Evolutionary conservation across 176 grass and related monocot species (phyloP).

Genomic region (Puya raimondii): DNA sequence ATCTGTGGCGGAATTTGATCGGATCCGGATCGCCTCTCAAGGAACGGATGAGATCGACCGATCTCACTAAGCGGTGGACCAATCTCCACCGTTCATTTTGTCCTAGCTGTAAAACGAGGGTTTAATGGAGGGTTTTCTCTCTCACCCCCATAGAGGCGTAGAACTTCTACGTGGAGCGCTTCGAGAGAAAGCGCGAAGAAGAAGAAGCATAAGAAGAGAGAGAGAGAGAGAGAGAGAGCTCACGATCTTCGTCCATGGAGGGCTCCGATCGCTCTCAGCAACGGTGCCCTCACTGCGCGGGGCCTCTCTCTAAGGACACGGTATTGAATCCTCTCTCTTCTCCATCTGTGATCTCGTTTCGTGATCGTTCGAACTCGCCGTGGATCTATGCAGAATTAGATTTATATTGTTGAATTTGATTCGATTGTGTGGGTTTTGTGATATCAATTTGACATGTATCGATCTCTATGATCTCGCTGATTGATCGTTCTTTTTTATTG

Average conservation of each 20-base stretch:
- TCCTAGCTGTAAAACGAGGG: not conserved
- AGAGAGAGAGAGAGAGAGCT: constrained; percentile 18
- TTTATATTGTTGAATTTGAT: not conserved
- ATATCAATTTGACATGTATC: not conserved
- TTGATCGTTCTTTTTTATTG: not conserved
- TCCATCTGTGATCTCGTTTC: not conserved
- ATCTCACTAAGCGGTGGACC: not conserved
- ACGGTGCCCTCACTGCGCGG: constrained; percentile 46
- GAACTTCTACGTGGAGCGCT: too few relatives aligned
- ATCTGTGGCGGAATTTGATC: too few relatives aligned
- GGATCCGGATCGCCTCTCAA: too few relatives aligned
- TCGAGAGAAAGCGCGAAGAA: too few relatives aligned
- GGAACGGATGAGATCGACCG: too few relatives aligned
- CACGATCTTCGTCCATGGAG: constrained; percentile 14
- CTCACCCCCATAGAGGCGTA: not conserved
- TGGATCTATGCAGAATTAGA: too few relatives aligned
- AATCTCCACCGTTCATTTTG: constrained; percentile 1
- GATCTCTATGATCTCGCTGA: not conserved
- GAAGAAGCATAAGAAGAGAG: not conserved
- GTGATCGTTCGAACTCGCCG: not conserved
- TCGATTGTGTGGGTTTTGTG: not conserved
- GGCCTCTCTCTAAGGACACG: constrained; percentile 85
- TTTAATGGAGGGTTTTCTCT: constrained; percentile 3
- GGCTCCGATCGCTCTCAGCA: constrained; percentile 11
- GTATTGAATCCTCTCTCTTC: constrained; percentile 21